Evolutionary conservation across 2,329 filamentous ascomycete species (phyloP), one percentile per base, ranked within the genome.

Genomic region (Metarhizium brunneum): DNA sequence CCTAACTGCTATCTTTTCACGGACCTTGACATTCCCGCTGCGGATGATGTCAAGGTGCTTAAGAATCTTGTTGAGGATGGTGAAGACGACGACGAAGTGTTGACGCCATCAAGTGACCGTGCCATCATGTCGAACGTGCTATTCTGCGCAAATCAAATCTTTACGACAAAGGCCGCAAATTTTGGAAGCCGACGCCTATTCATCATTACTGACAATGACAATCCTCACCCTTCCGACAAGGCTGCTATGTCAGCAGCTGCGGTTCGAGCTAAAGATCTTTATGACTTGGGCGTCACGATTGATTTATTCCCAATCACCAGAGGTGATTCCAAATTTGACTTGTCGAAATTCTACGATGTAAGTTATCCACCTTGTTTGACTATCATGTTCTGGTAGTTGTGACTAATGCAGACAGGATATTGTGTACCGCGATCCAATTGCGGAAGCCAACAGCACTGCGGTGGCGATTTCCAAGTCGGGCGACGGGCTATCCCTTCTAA

Each of bases 101-200:
- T 97, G 40, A 78, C 79, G 6, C 85, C 92, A 1, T 82, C 88
- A 0, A 73, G 81, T 3, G 84, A 92, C 55, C 75, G 79, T 1
- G 85, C 88, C 0, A 84, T 85, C 38, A 95, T 99, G 86, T 84
- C 89, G 10, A 95, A 92, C 64, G 80, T 99, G 2, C 78, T 99
- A 1, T 96, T 96, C 67, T 95, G 92, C 63, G 92, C 91, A 42
- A 97, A 97, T 62, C 91, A 96, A 66, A 88, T 97, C 53, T 96
- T 99, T 68, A 96, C 92, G 1, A 96, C 90, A 3, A 95, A 88
- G 68, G 92, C 94, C 0, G 85, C 94, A 18, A 97, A 96, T 66
- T 97, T 97, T 69, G 87, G 90, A 4, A 97, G 92, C 6, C 80
- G 92, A 58, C 83, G 94, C 38, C 74, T 99, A n/a, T 99, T 99